Evolutionary conservation across 2,329 filamentous ascomycete genomes (phyloP), one percentile per base, ranked within the genome.

Genomic region (Herpotrichia juniperi): DNA sequence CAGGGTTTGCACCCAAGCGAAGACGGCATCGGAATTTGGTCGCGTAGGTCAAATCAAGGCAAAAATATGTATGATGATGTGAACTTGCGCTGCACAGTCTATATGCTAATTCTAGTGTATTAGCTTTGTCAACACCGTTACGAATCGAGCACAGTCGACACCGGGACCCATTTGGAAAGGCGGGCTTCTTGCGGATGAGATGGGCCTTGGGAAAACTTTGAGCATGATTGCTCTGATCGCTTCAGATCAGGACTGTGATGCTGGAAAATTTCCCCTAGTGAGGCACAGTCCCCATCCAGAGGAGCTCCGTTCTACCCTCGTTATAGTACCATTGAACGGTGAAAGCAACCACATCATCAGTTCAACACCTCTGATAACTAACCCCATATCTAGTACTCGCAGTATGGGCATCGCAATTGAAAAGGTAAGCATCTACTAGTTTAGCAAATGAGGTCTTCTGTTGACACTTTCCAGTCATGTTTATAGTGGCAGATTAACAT

Each of bases 141-240:
- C 53, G 2, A 25, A 42, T 19, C 19, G 30, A 25, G 30, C 5
- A 16, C 42, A 42, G 16, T 21, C 11, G 2, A 42, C 37, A 48
- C 42, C 30, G 2, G 24, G 24, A 12, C 1, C 30, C 1, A 48
- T 42, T 30, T 45, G 37, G 34, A 28, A 12, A 28, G 52, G 56
- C 2, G 58, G 53, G 5, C 34, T 61, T 9, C 34, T 62, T 9
- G 57, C 59, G 10, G 59, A 60, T 16, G 42, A 43, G 1, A 62
- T 62, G 57, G 59, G 59, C 1, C 40, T 62, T 42, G 57, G 57
- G 0, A 62, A 62, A 24, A 53, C 57, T 26, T 51, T 56, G 12
- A 57, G 51, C 35, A 60, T 62, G 46, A 60, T 62, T 17, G 56
- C 58, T 40, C 31, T 61, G 16, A 46, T 51, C 12, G 51, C 56